These are phyloP conservation scores for Phyllostachys edulis DNA, from an alignment of 176 grass and related monocot species.

Conservation along the genomic window DNA sequence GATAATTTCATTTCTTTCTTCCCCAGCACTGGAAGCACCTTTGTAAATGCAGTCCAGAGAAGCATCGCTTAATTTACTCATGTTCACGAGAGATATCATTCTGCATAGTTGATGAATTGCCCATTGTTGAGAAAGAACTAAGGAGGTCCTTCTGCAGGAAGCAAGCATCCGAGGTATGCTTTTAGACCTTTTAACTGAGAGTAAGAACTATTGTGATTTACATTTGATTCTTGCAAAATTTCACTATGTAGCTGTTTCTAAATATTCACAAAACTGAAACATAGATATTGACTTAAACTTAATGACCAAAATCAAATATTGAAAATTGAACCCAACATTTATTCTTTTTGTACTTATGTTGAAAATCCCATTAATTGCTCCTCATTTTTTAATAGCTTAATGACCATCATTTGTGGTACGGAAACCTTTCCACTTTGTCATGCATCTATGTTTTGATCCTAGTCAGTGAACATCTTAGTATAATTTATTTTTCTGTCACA, in stretches of 20 bases:
- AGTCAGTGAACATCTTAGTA: not conserved
- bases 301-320: too few species aligned
- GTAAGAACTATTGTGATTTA: not conserved
- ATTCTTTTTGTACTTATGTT: not conserved
- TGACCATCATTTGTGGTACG: not conserved
- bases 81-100: constrained; percentile 25
- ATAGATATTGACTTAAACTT: too few species aligned
- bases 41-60: too few species aligned
- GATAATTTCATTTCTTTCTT: too few species aligned
- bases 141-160: constrained; percentile 75
- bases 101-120: constrained; percentile 69
- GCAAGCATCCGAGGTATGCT: constrained; percentile 68
- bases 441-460: not conserved
- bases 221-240: not conserved
- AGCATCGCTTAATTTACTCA: not conserved
- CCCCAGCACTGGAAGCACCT: too few species aligned
- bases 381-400: not conserved
- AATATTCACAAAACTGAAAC: too few species aligned
- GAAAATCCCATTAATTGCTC: not conserved
- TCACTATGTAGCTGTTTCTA: not conserved
- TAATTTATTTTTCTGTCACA: not conserved
- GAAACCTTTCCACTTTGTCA: not conserved
- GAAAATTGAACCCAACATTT: not conserved
- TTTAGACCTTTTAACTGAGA: not conserved
- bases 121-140: constrained; percentile 64